Conservation (phyloP, 106 monocot species). For the Acanthochlamys bracteata region DNA sequence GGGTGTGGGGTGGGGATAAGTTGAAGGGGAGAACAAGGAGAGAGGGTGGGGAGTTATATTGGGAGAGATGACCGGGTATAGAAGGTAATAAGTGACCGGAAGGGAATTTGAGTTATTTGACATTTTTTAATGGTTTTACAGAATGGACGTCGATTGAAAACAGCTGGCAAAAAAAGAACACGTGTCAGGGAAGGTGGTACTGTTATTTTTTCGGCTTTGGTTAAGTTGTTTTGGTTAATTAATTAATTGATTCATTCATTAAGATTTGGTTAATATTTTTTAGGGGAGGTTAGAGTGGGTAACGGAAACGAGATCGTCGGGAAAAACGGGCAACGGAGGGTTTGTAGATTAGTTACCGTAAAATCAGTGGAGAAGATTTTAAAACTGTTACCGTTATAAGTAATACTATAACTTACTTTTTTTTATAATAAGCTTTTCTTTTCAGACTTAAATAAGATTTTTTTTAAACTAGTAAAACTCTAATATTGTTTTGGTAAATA, state of each 20-base stretch:
- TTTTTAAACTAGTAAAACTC: too few species aligned
- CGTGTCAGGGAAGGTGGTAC: background rate
- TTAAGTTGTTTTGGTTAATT: background rate
- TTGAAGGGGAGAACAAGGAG: background rate
- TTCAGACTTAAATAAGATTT: too few species aligned
- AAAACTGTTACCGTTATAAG: too few species aligned
- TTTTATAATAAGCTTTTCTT: too few species aligned
- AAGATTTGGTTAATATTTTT: background rate
- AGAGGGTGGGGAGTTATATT: background rate
- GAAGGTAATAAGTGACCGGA: background rate
- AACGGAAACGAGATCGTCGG: background rate
- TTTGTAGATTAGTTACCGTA: too few species aligned
- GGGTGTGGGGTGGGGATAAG: background rate
- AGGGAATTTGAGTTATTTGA: background rate
- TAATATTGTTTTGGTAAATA: too few species aligned
- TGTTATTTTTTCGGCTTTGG: background rate
- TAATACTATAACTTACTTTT: too few species aligned
- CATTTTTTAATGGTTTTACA: background rate
- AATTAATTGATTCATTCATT: background rate
- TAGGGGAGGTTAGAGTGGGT: background rate
- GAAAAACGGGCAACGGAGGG: too few species aligned
- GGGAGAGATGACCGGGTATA: background rate
- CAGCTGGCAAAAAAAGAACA: background rate
- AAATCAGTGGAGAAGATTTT: too few species aligned
- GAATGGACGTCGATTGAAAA: background rate